Evolutionary conservation across 306 rosid genomes (phyloP), one percentile per base, ranked within the genome.

Genomic region (Malus fusca): DNA sequence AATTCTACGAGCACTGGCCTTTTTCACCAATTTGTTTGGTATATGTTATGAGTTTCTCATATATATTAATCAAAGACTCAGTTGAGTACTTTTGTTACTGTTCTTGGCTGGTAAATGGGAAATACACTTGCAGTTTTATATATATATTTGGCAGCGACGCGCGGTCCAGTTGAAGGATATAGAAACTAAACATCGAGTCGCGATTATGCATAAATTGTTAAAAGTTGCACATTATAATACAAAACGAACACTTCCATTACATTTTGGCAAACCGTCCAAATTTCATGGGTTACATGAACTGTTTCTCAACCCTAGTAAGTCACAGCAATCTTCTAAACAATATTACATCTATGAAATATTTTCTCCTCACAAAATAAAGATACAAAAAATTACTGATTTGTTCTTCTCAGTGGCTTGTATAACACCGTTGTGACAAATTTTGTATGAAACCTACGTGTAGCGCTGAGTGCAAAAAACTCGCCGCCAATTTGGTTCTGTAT

Each of bases 391-490:
- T 23, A 51, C 77, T 44, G 71, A 73, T 44, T 65, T 53, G 80
- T 76, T 84, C 60, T 79, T 65, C 69, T 43, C 55, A 71, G 65
- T 17, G 93, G 90, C 90, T 82, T 92, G 90, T 85, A 92, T 25
- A 90, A 56, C 31, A 86, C 69, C 65, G 78, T 66, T 26, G 89
- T 88, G 21, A 90, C 84, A 80, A 83, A 82, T 71, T 92, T 95
- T 73, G 83, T 74, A 68, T 82, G 85, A 72, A 90, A 85, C 86
- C 82, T 83, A 31, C 75, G 72, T 26, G 93, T 90, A 43, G 97
- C 88, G 74, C 92, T 84, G 67, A 95, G 87, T 42, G 84, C 88
- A 25, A 80, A 84, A 84, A 60, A 84, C 81, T 83, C 84, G 35
- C 79, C 86, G 10, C 72, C 87, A 31, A 72, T 85, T 35, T 85